Conservation (phyloP, 163 green algal species). For the Picocystis sp. region DNA sequence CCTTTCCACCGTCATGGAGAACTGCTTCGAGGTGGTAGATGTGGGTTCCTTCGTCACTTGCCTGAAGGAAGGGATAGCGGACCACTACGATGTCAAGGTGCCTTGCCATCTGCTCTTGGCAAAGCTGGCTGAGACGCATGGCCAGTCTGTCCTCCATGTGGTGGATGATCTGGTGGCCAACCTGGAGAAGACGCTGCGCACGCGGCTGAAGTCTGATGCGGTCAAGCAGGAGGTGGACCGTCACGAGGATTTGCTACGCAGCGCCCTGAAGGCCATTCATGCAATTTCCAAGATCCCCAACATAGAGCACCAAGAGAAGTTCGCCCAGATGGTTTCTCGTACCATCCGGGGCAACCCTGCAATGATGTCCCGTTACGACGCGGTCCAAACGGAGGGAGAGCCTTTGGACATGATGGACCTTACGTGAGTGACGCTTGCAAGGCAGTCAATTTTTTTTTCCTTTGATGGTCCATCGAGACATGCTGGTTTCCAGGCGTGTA, state of each 20-base stretch:
- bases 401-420: too few species aligned
- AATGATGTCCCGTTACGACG: too few species aligned
- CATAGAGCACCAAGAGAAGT: background rate
- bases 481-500: too few species aligned
- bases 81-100: conserved; percentile 74
- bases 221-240: conserved; percentile 36
- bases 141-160: conserved; percentile 25
- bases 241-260: conserved; percentile 28
- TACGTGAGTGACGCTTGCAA: too few species aligned
- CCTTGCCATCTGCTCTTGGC: conserved; percentile 60
- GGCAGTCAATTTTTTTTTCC: too few species aligned
- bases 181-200: conserved; percentile 71
- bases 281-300: conserved; percentile 5
- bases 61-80: conserved; percentile 18
- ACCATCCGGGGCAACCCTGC: too few species aligned
- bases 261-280: conserved; percentile 14
- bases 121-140: conserved; percentile 41
- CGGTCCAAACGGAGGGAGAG: too few species aligned
- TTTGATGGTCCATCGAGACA: too few species aligned
- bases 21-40: conserved; percentile 15
- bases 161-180: conserved; percentile 58
- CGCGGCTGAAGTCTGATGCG: conserved; percentile 22
- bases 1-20: conserved; percentile 72
- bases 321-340: too few species aligned
- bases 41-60: background rate